Evolutionary conservation across 768 basidiomycete species (phyloP), one percentile per base, ranked within the genome.

Genomic region (Dacryopinax primogenitus): DNA sequence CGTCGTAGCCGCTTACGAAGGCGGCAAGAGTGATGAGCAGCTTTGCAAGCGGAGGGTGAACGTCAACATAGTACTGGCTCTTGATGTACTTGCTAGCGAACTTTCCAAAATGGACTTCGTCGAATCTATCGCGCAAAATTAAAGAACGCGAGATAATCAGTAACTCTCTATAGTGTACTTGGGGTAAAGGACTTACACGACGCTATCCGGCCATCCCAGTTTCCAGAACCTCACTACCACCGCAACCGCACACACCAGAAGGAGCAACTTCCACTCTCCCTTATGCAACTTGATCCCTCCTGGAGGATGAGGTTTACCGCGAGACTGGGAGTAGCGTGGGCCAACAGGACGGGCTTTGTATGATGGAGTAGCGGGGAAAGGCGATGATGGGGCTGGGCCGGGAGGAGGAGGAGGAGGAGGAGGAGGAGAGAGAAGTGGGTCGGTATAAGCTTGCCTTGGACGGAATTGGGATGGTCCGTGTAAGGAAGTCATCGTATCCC

Each of bases 71-170:
- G 75, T 91, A 93, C 68, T 86, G 82, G 37, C 88, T 86, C 79
- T 90, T 90, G 80, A 97, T 90, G 73, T 98, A 98, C 72, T 89
- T 90, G 58, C 84, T 81, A 4, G 95, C 92, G 72, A 98, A 98
- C 75, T 96, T 96, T 67, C 95, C 95, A 74, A 98, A 98, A 74
- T 98, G 95, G 0, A 97, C 95, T 75, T 98, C 95, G 73, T 98
- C 95, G 74, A 98, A 98, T 44, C 94, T 96, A 70, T 15, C 21
- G 30, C 63, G 63, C 3, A 67, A 47, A 2, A 51, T 34, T 33
- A 63, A 15, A 32, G 36, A 15, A 34, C 2, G 30, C 66, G n/a
- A 26, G 18, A n/a, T n/a, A n/a, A n/a, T n/a, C n/a, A n/a, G 33
- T 6, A 37, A 33, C 30, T 30, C 18, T 6, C 33, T 34, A 45